Evolutionary conservation across 176 grass and related monocot species (phyloP).

Genomic region (Carex littledalei): DNA sequence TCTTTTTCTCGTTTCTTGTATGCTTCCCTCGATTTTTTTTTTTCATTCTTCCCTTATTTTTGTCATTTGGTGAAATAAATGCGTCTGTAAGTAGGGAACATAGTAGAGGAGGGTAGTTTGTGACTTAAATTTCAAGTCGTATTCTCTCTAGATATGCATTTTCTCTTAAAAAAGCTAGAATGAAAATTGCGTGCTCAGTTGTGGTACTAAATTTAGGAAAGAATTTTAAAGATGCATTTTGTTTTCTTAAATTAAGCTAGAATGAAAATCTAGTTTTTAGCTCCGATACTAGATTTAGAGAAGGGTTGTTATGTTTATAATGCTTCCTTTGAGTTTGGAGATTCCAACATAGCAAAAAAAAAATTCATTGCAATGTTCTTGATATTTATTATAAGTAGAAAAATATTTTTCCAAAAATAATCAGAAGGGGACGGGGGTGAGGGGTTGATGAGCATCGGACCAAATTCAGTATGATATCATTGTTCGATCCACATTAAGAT

Average conservation of each 20-base stretch:
- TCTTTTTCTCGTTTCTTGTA: not conserved
- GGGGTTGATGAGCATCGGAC: too few species aligned
- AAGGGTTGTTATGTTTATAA: too few species aligned
- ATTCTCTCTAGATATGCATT: not conserved
- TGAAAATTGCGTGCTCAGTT: not conserved
- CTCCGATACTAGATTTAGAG: too few species aligned
- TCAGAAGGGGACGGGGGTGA: too few species aligned
- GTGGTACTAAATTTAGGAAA: not conserved
- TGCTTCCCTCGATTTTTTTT: not conserved
- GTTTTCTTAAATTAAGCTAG: not conserved
- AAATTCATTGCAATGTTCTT: too few species aligned
- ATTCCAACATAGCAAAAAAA: too few species aligned
- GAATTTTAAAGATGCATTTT: not conserved
- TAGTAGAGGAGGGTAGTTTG: not conserved
- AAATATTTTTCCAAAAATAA: too few species aligned
- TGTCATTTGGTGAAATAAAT: slow-evolving; percentile 8
- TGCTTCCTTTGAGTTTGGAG: too few species aligned
- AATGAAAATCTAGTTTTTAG: not conserved
- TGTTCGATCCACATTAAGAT: too few species aligned
- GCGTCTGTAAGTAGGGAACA: not conserved
- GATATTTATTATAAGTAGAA: too few species aligned
- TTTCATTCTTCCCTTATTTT: not conserved
- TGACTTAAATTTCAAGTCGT: not conserved
- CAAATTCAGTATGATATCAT: too few species aligned
- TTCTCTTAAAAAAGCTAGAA: not conserved